A percentile compares a stretch with the other conserved stretches of the same genome.
Conservation (phyloP, 306 rosid species). For the Ammopiptanthus mongolicus region DNA sequence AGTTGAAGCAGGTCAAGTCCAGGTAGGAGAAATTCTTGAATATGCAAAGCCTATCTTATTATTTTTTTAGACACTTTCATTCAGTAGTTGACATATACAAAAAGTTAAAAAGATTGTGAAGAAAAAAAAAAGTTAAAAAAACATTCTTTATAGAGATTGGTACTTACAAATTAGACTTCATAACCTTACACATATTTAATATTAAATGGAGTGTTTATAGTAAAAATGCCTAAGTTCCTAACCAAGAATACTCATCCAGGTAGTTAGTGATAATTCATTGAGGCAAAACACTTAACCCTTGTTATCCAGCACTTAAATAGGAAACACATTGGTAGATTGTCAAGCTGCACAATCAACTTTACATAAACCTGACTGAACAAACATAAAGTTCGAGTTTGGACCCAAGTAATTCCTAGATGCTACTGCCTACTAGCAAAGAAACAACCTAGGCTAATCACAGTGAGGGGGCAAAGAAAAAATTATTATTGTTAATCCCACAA, state of each 20-base stretch:
- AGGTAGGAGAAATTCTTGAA: no score
- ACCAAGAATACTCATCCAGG: neutral
- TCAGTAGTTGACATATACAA: no score
- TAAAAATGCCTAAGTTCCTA: no score
- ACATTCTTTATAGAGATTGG: neutral
- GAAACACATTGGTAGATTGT: conserved; percentile 22
- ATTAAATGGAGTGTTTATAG: neutral
- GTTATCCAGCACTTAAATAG: neutral
- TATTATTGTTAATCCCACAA: conserved; percentile 45
- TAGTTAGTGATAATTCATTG: neutral
- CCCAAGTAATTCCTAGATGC: conserved; percentile 43
- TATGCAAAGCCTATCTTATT: no score
- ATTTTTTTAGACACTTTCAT: no score
- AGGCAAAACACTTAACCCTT: neutral
- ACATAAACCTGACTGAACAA: conserved; percentile 31
- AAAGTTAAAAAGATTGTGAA: no score
- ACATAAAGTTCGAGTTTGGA: conserved; percentile 25
- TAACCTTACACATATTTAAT: neutral
- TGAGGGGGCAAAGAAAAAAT: conserved; percentile 17
- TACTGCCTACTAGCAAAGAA: conserved; percentile 49
- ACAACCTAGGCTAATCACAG: conserved; percentile 38
- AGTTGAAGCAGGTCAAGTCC: neutral
- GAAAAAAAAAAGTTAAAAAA: no score
- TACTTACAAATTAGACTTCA: neutral
- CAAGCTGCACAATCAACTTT: conserved; percentile 45